phyloP scores from a whole-genome alignment of 108 stramenopile species.

The Cyclotella baltica region DNA sequence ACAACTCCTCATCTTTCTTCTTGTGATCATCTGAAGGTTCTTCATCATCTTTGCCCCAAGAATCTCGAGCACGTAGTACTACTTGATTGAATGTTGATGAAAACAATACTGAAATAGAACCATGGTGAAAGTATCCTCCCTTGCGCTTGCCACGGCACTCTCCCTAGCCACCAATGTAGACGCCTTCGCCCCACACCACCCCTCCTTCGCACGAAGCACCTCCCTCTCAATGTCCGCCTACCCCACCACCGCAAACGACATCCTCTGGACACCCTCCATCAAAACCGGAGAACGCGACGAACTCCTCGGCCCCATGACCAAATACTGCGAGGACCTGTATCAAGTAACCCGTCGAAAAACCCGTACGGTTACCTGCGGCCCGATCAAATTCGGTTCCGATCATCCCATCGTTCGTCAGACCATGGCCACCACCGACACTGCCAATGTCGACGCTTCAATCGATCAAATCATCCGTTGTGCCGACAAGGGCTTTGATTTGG shows the following conservation, averaged over 20 bases:
- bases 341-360: constrained; percentile 79
- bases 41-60: too few relatives aligned
- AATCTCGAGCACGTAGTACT: too few relatives aligned
- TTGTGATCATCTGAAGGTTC: too few relatives aligned
- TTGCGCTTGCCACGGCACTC: constrained; percentile 46
- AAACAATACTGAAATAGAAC: too few relatives aligned
- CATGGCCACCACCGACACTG: constrained; percentile 97
- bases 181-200: constrained; percentile 39
- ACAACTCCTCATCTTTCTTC: too few relatives aligned
- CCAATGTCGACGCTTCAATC: constrained; percentile 93
- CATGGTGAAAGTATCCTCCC: constrained; percentile 38
- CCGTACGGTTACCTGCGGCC: constrained; percentile 86
- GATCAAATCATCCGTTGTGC: constrained; percentile 96
- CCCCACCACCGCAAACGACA: constrained; percentile 59
- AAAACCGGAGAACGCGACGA: constrained; percentile 87
- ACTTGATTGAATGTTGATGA: too few relatives aligned
- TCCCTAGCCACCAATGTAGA: constrained; percentile 49
- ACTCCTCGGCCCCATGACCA: constrained; percentile 67
- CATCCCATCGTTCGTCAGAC: constrained; percentile 97
- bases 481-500: constrained; percentile 93
- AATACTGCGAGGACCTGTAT: constrained; percentile 88
- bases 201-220: not conserved
- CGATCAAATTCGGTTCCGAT: constrained; percentile 94
- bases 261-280: constrained; percentile 89
- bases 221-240: constrained; percentile 27